Percentiles rank a stretch among this genome's conserved stretches.
These are phyloP conservation scores for Coniosporium apollinis DNA, from an alignment of 495 filamentous ascomycete genomes.

Conservation along the genomic window DNA sequence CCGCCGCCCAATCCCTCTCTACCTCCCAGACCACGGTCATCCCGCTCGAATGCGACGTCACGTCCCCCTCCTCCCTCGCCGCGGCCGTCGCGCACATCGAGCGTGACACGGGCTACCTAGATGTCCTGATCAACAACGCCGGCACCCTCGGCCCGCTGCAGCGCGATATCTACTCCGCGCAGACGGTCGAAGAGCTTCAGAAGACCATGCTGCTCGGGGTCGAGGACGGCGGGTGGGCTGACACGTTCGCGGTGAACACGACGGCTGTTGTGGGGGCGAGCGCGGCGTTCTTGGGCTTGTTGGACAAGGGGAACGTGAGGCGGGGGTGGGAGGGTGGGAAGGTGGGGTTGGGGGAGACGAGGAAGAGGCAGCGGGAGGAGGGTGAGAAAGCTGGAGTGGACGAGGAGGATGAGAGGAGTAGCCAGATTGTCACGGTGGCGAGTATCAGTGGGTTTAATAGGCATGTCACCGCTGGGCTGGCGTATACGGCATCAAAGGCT, in stretches of 20 bases:
- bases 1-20: conserved; percentile 8
- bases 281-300: conserved; percentile 28
- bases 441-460: conserved; percentile 20
- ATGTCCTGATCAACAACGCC: conserved; percentile 16
- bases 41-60: conserved; percentile 26
- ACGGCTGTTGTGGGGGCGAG: conserved; percentile 24
- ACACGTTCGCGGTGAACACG: conserved; percentile 22
- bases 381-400: no score
- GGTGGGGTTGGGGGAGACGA: conserved; percentile 6
- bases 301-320: conserved; percentile 26
- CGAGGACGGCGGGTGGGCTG: no score
- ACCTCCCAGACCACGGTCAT: conserved; percentile 21
- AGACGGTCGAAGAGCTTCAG: conserved; percentile 12
- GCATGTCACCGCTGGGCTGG: conserved; percentile 13
- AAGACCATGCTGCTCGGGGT: no score
- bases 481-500: conserved; percentile 20
- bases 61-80: conserved; percentile 24
- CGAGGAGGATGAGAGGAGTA: conserved; percentile 6
- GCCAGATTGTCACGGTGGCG: conserved; percentile 21
- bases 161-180: conserved; percentile 1
- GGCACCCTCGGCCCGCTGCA: conserved; percentile 9
- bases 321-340: conserved; percentile 11
- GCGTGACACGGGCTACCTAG: conserved; percentile 24
- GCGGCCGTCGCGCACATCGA: conserved; percentile 19
- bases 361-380: conserved; percentile 25